Conservation (phyloP, 176 grass and related monocot species). For the Carex littledalei region DNA sequence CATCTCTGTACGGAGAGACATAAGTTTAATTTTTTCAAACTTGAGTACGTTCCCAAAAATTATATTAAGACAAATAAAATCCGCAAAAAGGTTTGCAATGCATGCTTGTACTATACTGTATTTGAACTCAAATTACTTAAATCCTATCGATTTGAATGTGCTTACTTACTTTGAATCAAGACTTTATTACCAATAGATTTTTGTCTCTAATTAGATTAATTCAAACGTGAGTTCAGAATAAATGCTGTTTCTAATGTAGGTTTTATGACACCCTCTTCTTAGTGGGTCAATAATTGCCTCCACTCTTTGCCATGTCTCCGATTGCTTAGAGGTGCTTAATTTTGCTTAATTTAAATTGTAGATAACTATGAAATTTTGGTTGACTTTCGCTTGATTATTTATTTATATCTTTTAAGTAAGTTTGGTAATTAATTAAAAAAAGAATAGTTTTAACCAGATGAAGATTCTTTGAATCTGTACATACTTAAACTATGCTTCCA, state of each 20-base stretch:
- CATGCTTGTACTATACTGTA: neutral
- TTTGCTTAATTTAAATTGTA: neutral
- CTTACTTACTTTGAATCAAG: neutral
- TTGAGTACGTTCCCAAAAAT: neutral
- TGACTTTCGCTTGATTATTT: neutral
- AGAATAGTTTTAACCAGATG: neutral
- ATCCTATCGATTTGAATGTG: neutral
- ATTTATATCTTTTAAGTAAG: neutral
- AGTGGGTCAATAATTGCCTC: neutral
- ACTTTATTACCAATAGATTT: neutral
- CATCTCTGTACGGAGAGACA: no score
- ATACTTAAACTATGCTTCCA: neutral
- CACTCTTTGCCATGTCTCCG: neutral
- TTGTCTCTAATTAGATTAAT: neutral
- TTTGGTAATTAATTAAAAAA: neutral
- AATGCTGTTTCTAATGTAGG: neutral
- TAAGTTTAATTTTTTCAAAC: neutral
- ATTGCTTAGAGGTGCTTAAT: neutral
- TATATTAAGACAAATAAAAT: neutral
- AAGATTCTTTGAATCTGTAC: neutral
- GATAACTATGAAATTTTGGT: neutral
- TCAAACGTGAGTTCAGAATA: neutral
- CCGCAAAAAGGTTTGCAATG: neutral
- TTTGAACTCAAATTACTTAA: neutral
- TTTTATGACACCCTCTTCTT: neutral